Base-by-base conservation (phyloP, 805 yeast species). In the Maudiozyma saulgeensis region DNA sequence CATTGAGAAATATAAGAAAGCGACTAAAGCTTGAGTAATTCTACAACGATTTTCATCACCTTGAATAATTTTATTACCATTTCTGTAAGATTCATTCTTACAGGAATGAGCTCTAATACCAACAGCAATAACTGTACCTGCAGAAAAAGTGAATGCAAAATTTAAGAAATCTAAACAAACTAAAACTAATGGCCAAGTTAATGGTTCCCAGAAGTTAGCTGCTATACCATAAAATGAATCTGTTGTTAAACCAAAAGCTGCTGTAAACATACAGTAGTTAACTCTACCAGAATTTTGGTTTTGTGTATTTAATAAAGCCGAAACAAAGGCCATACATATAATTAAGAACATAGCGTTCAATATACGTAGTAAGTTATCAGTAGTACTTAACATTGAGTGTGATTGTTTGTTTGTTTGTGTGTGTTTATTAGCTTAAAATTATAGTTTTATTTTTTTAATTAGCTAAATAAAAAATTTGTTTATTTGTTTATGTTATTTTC, bases 111-210 rank as follows among this genome's bases (percentile, higher is more conserved):
- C 77, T 70, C 90, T 81, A 65, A 86, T 81, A 62, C 82, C 95
- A 52, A 87, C 95, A 48, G 98, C 98, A 65, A 93, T 75, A 47
- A 96, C 96, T 51, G 95, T 81, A 62, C 90, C 98, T 56, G 87
- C 98, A 45, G 98, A 81, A 69, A 93, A 87, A 50, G 96, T 82
- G 82, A 93, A 93, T 59, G 90, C 85, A 60, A 81, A 71, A 78
- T 89, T 89, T 71, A 93, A 75, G 73, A 88, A 83, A 76, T 93
- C 99, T 64, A 87, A 73, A 49, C 73, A 60, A 51, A 84, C 80
- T 65, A 87, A 69, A 58, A 90, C 68, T 46, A 87, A 68, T 58
- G 98, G 98, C 84, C 95, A 86, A 41, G 96, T 95, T 53, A 91
- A 75, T 9, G 61, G 56, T 60, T 81, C 81, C 57, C 87, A 62